phyloP scores from a whole-genome alignment of 2,329 filamentous ascomycete species.

The Rachicladosporium sp. region DNA sequence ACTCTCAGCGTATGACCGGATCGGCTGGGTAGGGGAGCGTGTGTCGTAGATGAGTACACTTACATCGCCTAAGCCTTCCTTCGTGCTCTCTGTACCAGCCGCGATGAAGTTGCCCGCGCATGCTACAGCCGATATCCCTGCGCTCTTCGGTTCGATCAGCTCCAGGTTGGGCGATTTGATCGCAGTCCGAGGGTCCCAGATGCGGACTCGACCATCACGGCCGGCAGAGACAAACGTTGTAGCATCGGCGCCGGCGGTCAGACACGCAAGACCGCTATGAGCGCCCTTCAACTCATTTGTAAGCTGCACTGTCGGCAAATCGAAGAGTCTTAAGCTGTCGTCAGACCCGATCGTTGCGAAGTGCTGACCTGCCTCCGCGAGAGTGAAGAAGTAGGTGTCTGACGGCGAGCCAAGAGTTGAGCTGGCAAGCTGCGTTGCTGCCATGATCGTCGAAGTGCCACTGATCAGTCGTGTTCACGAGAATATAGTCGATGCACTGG shows the following conservation, averaged over 20 bases:
- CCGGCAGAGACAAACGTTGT: constrained; percentile 51
- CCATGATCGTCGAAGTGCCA: neutral
- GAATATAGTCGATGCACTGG: too few relatives aligned
- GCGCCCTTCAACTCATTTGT: constrained; percentile 39
- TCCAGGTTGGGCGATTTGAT: constrained; percentile 43
- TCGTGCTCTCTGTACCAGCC: constrained; percentile 52
- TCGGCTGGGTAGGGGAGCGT: constrained; percentile 25
- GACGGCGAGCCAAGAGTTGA: constrained; percentile 9
- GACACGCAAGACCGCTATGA: constrained; percentile 52
- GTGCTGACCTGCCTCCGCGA: constrained; percentile 29
- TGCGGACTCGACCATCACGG: constrained; percentile 51
- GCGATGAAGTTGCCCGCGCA: constrained; percentile 51
- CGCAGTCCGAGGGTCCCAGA: constrained; percentile 26
- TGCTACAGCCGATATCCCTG: constrained; percentile 53
- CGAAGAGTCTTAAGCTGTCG: constrained; percentile 54
- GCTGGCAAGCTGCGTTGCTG: constrained; percentile 8
- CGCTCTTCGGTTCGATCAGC: constrained; percentile 31
- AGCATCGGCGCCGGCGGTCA: constrained; percentile 34
- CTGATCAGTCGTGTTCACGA: too few relatives aligned
- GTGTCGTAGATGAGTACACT: constrained; percentile 29
- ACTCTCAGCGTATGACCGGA: constrained; percentile 31
- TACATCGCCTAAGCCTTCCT: constrained; percentile 27
- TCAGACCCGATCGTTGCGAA: constrained; percentile 58
- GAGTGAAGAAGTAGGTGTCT: constrained; percentile 43
- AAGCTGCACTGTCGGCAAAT: constrained; percentile 43